Evolutionary conservation across 176 grass and related monocot species (phyloP).

Genomic region (Alloteropsis semialata): DNA sequence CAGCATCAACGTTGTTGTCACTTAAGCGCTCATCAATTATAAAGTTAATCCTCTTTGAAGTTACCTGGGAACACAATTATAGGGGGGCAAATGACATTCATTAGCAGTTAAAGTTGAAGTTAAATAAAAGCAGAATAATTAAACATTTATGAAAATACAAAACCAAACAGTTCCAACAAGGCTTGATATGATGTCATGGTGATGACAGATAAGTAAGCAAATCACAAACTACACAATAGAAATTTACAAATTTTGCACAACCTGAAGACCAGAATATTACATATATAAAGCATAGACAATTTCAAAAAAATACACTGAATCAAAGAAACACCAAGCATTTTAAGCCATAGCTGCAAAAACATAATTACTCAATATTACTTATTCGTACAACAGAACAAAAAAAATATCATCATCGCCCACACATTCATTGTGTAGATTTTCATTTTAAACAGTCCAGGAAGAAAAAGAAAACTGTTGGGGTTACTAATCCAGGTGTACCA

Average conservation of each 20-base stretch:
- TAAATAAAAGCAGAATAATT: constrained; percentile 6
- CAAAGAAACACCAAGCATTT: background rate
- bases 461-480: background rate
- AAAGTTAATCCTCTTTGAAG: constrained; percentile 98
- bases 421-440: background rate
- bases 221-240: background rate
- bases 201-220: background rate
- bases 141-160: background rate
- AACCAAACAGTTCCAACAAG: background rate
- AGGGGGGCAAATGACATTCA: constrained; percentile 8
- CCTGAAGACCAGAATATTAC: background rate
- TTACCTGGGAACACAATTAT: constrained; percentile 64
- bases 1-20: constrained; percentile 50
- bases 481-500: background rate
- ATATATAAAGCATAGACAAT: constrained; percentile 18
- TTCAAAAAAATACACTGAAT: background rate
- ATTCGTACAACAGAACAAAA: background rate
- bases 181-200: background rate
- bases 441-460: background rate
- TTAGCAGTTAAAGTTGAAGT: constrained; percentile 28
- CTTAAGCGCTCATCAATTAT: constrained; percentile 66
- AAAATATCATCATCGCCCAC: background rate
- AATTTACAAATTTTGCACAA: background rate
- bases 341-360: background rate
- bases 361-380: constrained; percentile 10